Conservation (phyloP, 805 yeast species). For the Lachancea kluyveri region DNA sequence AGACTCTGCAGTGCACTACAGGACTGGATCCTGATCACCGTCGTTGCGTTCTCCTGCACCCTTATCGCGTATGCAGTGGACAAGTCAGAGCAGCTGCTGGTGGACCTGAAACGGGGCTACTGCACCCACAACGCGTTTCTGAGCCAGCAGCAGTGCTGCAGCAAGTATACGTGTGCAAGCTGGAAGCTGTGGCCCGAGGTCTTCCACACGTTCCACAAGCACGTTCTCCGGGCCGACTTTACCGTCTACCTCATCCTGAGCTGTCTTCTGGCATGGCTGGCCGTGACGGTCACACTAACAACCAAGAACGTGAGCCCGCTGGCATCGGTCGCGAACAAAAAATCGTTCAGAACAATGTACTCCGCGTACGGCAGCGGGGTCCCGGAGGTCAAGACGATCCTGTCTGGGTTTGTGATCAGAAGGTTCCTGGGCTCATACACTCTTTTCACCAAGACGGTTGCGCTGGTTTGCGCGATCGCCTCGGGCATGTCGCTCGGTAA, state of each 20-base stretch:
- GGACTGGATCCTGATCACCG: conserved; percentile 44
- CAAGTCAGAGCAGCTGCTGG: conserved; percentile 39
- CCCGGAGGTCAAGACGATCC: conserved; percentile 54
- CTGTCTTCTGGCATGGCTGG: conserved; percentile 36
- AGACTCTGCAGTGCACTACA: conserved; percentile 31
- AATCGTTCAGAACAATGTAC: conserved; percentile 30
- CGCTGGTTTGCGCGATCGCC: conserved; percentile 47
- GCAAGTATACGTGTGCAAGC: conserved; percentile 8
- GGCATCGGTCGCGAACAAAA: conserved; percentile 3
- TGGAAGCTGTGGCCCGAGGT: conserved; percentile 43
- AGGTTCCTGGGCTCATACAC: conserved; percentile 48
- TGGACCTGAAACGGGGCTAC: conserved; percentile 48
- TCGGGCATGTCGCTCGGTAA: conserved; percentile 54
- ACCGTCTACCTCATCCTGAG: conserved; percentile 34
- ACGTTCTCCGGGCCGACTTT: conserved; percentile 26
- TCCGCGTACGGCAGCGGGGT: conserved; percentile 57
- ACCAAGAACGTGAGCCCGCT: conserved; percentile 37
- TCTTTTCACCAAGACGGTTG: conserved; percentile 40
- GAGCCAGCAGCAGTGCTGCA: conserved; percentile 40
- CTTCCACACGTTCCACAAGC: conserved; percentile 1
- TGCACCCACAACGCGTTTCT: conserved; percentile 41
- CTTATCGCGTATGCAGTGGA: conserved; percentile 46
- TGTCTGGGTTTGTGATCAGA: conserved; percentile 53
- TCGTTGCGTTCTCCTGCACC: conserved; percentile 42
- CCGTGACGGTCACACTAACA: conserved; percentile 41